Percentiles rank a stretch among this genome's conserved stretches.
Conservation (phyloP, 805 yeast species). For the Lipomyces orientalis region DNA sequence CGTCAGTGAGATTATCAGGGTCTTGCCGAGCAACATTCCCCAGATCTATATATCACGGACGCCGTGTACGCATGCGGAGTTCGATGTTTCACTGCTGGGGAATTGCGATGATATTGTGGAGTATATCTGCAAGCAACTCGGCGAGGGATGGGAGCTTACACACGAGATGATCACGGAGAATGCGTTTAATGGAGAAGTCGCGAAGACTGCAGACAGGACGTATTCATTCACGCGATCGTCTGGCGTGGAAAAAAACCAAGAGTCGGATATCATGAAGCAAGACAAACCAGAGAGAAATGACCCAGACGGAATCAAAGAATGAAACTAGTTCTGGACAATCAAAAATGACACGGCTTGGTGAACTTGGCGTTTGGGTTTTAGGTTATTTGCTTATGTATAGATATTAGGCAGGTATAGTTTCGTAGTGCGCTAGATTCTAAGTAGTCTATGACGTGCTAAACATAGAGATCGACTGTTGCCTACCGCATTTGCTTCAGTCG, state of each 20-base stretch:
- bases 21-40: constrained; percentile 73
- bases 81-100: constrained; percentile 79
- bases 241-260: not conserved
- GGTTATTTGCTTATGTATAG: no score
- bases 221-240: constrained; percentile 17
- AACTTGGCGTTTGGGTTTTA: not conserved
- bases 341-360: not conserved
- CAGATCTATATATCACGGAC: constrained; percentile 81
- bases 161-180: constrained; percentile 32
- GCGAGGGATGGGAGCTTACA: constrained; percentile 60
- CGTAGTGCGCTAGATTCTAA: no score
- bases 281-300: not conserved
- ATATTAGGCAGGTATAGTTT: no score
- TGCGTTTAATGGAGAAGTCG: constrained; percentile 24
- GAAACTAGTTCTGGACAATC: not conserved
- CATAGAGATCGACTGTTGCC: no score
- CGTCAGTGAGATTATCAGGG: constrained; percentile 83
- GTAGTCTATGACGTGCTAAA: no score
- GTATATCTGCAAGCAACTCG: constrained; percentile 60
- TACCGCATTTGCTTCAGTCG: no score
- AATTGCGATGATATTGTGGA: constrained; percentile 80
- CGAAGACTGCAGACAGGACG: constrained; percentile 19
- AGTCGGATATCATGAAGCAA: not conserved
- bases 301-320: not conserved
- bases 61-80: constrained; percentile 73